These are phyloP conservation scores for Stagonosporopsis chrysanthemi DNA, from an alignment of 2,329 filamentous ascomycete species.

Conservation along the genomic window DNA sequence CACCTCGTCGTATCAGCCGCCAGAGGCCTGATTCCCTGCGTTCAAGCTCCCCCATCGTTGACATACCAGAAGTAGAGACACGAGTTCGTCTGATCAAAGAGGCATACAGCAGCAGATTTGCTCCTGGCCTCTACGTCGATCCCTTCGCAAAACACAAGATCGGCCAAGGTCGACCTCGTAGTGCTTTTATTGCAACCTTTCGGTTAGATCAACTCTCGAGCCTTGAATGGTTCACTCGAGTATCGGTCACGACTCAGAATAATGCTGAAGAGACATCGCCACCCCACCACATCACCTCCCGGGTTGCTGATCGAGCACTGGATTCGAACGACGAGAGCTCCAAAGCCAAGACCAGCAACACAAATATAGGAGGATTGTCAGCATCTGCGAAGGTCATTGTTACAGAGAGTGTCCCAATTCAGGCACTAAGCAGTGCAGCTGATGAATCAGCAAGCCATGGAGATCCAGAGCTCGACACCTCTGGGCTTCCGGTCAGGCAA, in stretches of 20 bases:
- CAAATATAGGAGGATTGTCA: too few species aligned
- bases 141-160: conserved; percentile 52
- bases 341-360: not conserved
- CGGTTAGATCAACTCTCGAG: conserved; percentile 46
- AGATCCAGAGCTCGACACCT: too few species aligned
- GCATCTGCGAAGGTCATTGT: not conserved
- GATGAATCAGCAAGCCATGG: not conserved
- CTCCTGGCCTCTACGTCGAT: conserved; percentile 54
- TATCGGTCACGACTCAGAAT: not conserved
- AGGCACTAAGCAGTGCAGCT: not conserved
- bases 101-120: conserved; percentile 38
- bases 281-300: not conserved
- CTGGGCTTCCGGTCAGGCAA: not conserved
- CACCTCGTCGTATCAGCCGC: not conserved
- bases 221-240: conserved; percentile 46
- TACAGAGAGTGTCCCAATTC: not conserved
- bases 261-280: not conserved
- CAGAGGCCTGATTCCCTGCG: not conserved
- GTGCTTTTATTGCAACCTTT: conserved; percentile 54
- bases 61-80: not conserved
- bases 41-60: not conserved
- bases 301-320: not conserved
- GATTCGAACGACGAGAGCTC: not conserved
- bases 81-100: conserved; percentile 28
- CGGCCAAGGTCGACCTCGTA: conserved; percentile 52